These are phyloP conservation scores for Debaryomycetaceae sp. DNA, from an alignment of 1,139 yeast genomes.

Conservation along the genomic window DNA sequence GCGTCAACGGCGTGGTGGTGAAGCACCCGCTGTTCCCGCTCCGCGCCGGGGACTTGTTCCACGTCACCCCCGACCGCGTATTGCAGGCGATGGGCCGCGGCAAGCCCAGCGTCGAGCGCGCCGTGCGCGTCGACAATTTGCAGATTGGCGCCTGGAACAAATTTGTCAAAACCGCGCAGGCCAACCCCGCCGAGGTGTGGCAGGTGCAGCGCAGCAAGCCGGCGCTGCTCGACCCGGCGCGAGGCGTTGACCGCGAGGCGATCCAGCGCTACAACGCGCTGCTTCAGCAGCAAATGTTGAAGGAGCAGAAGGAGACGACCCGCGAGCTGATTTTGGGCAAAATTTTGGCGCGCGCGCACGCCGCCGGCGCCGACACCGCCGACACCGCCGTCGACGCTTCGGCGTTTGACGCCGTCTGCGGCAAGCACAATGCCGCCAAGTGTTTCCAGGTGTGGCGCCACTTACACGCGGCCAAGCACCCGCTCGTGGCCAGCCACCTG, in stretches of 20 bases:
- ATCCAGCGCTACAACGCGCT: constrained; percentile 23
- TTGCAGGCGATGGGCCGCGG: constrained; percentile 78
- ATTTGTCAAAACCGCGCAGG: constrained; percentile 55
- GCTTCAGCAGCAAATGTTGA: constrained; percentile 30
- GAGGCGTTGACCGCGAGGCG: constrained; percentile 14
- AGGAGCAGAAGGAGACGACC: constrained; percentile 37
- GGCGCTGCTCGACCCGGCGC: constrained; percentile 30
- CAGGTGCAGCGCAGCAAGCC: constrained; percentile 46
- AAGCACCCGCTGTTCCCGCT: constrained; percentile 78
- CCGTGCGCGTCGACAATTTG: constrained; percentile 61
- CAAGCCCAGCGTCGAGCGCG: constrained; percentile 70
- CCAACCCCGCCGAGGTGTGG: constrained; percentile 59
- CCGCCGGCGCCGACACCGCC: constrained; percentile 15
- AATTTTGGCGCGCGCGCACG: constrained; percentile 23
- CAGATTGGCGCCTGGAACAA: constrained; percentile 76
- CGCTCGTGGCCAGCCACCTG: constrained; percentile 18
- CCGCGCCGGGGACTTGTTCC: constrained; percentile 80
- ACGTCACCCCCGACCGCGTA: constrained; percentile 82
- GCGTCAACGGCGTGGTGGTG: constrained; percentile 76
- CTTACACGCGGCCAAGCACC: constrained; percentile 25
- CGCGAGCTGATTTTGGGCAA: constrained; percentile 43
- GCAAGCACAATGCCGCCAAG: constrained; percentile 24
- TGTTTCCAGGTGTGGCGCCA: constrained; percentile 27
- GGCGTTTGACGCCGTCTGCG: constrained; percentile 18
- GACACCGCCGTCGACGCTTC: constrained; percentile 20